Evolutionary conservation across 164 flowering plant species (phyloP).

Genomic region (Paratinospora sagittata): DNA sequence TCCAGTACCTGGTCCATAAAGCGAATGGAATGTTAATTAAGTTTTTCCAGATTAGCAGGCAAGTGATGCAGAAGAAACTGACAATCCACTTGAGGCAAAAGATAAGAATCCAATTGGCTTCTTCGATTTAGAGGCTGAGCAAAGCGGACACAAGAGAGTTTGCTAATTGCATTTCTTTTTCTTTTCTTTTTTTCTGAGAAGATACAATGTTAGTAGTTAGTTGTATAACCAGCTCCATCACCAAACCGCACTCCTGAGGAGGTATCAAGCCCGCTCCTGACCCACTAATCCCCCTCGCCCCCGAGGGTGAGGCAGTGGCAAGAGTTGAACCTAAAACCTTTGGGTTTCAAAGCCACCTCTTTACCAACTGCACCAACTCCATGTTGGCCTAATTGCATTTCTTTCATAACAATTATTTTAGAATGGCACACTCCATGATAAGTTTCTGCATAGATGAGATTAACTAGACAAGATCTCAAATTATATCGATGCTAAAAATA

Average conservation of each 20-base stretch:
- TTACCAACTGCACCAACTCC: no score
- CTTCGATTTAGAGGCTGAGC: neutral
- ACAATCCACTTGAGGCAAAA: neutral
- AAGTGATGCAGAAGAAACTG: neutral
- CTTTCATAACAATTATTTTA: no score
- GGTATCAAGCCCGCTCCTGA: no score
- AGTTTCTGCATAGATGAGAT: neutral
- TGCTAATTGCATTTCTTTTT: neutral
- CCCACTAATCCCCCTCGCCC: no score
- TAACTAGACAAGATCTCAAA: neutral
- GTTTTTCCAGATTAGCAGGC: neutral
- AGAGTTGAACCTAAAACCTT: no score
- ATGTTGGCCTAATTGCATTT: no score
- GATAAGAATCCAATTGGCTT: neutral
- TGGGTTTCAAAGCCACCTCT: no score
- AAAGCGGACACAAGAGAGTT: neutral
- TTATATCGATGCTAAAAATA: neutral
- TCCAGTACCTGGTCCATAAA: conserved; percentile 24
- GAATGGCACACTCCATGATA: neutral
- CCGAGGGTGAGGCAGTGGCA: no score
- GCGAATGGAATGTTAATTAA: neutral
- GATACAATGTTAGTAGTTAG: no score
- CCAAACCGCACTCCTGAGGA: no score
- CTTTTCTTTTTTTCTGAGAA: no score
- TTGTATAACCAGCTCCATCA: no score